Evolutionary conservation across 129 eudicot genomes (phyloP).

Genomic region (Lactuca sativa): DNA sequence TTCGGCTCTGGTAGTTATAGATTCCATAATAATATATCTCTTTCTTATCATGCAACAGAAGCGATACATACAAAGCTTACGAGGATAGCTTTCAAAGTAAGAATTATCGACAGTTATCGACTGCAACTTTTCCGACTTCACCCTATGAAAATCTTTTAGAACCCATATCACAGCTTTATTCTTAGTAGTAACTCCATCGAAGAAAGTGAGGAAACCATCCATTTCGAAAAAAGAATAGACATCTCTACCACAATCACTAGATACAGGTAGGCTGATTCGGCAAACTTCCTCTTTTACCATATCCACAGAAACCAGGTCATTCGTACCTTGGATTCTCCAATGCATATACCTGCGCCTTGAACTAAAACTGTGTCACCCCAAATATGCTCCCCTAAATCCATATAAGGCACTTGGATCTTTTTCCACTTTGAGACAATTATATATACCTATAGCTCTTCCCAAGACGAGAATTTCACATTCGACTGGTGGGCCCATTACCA

Average conservation of each 20-base stretch:
- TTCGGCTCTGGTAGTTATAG: neutral
- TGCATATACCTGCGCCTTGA: conserved; percentile 32
- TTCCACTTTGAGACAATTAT: conserved; percentile 27
- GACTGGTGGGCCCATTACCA: conserved; percentile 25
- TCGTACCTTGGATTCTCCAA: conserved; percentile 35
- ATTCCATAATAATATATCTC: conserved; percentile 24
- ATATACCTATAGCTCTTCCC: neutral
- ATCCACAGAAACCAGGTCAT: conserved; percentile 36
- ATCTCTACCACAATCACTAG: neutral
- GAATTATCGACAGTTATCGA: conserved; percentile 2
- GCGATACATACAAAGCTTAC: neutral
- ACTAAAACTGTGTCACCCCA: conserved; percentile 37
- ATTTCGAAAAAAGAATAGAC: conserved; percentile 24
- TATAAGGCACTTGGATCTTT: conserved; percentile 23
- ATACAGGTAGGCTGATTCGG: conserved; percentile 22
- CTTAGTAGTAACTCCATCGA: neutral
- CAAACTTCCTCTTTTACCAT: conserved; percentile 31
- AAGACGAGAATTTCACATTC: conserved; percentile 34
- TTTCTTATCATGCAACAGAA: conserved; percentile 17
- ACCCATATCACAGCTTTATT: conserved; percentile 25
- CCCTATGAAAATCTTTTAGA: conserved; percentile 32
- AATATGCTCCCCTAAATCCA: conserved; percentile 15
- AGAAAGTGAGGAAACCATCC: conserved; percentile 27
- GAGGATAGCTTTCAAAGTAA: neutral
- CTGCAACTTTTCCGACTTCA: conserved; percentile 23